phyloP scores from a whole-genome alignment of 2,329 filamentous ascomycete genomes.

The Fonsecaea nubica region DNA sequence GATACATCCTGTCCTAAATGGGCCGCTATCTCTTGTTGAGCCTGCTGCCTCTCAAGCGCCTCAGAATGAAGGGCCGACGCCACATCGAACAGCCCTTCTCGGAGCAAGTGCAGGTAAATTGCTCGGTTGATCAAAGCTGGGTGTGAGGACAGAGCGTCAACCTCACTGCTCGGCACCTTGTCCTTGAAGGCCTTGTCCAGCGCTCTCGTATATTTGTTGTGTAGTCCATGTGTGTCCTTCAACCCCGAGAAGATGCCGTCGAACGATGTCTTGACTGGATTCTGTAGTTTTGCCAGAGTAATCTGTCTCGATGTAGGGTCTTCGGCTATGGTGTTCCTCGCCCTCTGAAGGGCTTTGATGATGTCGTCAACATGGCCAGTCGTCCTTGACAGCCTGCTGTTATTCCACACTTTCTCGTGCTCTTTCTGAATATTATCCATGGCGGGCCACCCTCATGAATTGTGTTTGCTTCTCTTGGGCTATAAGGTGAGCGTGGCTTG shows the following conservation, averaged over 20 bases:
- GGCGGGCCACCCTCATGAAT: constrained; percentile 21
- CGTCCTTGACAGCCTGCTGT: constrained; percentile 71
- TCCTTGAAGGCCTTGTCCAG: constrained; percentile 80
- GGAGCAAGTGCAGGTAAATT: constrained; percentile 93
- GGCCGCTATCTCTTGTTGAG: constrained; percentile 42
- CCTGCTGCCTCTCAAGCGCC: constrained; percentile 43
- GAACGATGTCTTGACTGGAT: constrained; percentile 79
- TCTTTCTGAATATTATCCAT: constrained; percentile 76
- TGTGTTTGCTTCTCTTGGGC: not conserved
- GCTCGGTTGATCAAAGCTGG: constrained; percentile 84
- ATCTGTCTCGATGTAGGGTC: constrained; percentile 74
- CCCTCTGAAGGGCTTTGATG: constrained; percentile 75
- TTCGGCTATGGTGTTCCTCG: constrained; percentile 75
- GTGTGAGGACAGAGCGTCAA: constrained; percentile 79
- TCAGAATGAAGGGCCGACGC: constrained; percentile 85
- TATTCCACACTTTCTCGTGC: constrained; percentile 72
- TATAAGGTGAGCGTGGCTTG: not conserved
- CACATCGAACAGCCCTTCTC: constrained; percentile 90
- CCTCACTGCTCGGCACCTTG: constrained; percentile 74
- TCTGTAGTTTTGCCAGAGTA: constrained; percentile 82
- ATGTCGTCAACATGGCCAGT: constrained; percentile 82
- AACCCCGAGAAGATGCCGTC: constrained; percentile 80
- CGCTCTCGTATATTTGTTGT: constrained; percentile 83
- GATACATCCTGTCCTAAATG: constrained; percentile 43
- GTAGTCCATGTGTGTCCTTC: constrained; percentile 80